Conservation (phyloP, 306 rosid species). For the Erythrophleum fordii region DNA sequence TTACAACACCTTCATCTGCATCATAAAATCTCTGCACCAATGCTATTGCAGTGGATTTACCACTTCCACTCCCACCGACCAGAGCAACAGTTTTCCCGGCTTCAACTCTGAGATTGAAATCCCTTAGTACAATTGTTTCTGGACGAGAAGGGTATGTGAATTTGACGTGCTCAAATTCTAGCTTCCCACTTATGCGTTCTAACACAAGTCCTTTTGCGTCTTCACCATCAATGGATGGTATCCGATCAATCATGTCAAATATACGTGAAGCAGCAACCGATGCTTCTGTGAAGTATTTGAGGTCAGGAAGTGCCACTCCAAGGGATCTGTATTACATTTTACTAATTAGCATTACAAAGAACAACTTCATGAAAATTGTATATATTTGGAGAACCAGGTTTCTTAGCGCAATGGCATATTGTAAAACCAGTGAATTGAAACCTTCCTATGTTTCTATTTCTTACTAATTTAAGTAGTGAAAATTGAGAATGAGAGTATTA, state of each 20-base stretch:
- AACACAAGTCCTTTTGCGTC: constrained; percentile 60
- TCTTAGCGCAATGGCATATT: not conserved
- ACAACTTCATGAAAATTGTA: not conserved
- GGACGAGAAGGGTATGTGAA: constrained; percentile 91
- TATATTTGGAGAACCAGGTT: not conserved
- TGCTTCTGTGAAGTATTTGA: constrained; percentile 93
- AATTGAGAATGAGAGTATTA: not conserved
- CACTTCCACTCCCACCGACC: constrained; percentile 96
- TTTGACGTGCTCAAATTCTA: constrained; percentile 69
- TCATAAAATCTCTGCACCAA: constrained; percentile 87
- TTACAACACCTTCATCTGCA: constrained; percentile 66
- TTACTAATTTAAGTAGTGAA: not conserved
- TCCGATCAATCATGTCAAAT: constrained; percentile 67
- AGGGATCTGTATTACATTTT: constrained; percentile 65
- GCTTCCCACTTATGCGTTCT: constrained; percentile 58
- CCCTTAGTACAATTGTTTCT: constrained; percentile 60
- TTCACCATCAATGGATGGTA: constrained; percentile 73
- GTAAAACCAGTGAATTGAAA: constrained; percentile 19
- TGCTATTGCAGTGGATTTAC: constrained; percentile 90
- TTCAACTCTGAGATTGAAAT: constrained; percentile 74
- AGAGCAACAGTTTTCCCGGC: constrained; percentile 91
- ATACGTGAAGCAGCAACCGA: constrained; percentile 76
- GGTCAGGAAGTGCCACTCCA: constrained; percentile 92
- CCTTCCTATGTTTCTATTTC: not conserved
- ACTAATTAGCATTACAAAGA: constrained; percentile 14